Conservation (phyloP, 2,329 filamentous ascomycete genomes). For the Colletotrichum plurivorum region DNA sequence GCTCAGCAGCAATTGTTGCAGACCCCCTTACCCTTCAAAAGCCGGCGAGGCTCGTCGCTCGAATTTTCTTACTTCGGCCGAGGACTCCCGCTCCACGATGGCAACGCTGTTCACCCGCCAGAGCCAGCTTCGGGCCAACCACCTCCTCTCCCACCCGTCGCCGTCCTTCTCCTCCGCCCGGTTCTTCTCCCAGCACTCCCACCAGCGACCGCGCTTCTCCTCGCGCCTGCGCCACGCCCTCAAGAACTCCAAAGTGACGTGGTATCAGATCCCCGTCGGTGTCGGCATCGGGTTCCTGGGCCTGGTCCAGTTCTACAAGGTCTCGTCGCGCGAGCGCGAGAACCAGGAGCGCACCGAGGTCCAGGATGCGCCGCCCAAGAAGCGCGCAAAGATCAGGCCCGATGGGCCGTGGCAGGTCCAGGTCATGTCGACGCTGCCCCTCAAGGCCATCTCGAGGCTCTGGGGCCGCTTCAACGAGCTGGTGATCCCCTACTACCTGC, state of each 20-base stretch:
- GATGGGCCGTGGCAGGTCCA: constrained; percentile 94
- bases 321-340: constrained; percentile 70
- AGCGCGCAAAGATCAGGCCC: constrained; percentile 76
- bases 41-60: constrained; percentile 22
- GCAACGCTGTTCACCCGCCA: constrained; percentile 52
- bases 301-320: constrained; percentile 86
- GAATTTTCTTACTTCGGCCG: constrained; percentile 12
- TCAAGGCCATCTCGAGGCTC: constrained; percentile 89
- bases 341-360: constrained; percentile 62
- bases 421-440: constrained; percentile 91
- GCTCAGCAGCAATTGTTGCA: constrained; percentile 24
- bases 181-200: constrained; percentile 58
- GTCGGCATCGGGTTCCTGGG: constrained; percentile 89
- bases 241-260: constrained; percentile 75
- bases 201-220: constrained; percentile 64
- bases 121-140: constrained; percentile 50
- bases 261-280: constrained; percentile 91
- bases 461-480: constrained; percentile 96
- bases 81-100: constrained; percentile 44
- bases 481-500: constrained; percentile 87
- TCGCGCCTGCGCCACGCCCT: constrained; percentile 65
- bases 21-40: constrained; percentile 8
- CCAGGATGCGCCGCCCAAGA: constrained; percentile 62
- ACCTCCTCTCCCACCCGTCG: constrained; percentile 46
- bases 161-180: constrained; percentile 47